phyloP scores from a whole-genome alignment of 768 basidiomycete species.

The Chalciporus piperatus region DNA sequence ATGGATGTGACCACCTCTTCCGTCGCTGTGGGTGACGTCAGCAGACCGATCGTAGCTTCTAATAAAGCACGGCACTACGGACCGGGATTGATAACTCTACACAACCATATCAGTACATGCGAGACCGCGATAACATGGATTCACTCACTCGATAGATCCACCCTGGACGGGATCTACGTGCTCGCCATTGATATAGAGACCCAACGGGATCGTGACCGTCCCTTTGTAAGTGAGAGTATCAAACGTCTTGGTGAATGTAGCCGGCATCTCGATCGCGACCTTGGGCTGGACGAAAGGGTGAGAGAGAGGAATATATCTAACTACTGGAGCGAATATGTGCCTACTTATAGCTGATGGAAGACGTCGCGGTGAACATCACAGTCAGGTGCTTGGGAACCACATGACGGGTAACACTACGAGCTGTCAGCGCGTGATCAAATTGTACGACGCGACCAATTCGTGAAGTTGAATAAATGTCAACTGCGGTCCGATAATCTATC shows the following conservation, averaged over 20 bases:
- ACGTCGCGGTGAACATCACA: neutral
- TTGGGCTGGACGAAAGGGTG: neutral
- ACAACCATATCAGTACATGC: neutral
- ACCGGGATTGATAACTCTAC: constrained; percentile 57
- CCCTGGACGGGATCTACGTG: constrained; percentile 48
- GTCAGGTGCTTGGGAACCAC: neutral
- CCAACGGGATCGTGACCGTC: constrained; percentile 51
- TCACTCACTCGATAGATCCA: constrained; percentile 59
- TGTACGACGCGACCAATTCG: no score
- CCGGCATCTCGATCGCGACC: constrained; percentile 29
- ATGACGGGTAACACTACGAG: neutral
- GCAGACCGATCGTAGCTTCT: neutral
- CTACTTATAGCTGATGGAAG: neutral
- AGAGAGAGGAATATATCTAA: neutral
- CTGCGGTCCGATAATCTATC: no score
- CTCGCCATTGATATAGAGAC: constrained; percentile 65
- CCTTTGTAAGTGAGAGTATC: constrained; percentile 58
- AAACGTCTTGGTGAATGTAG: constrained; percentile 46
- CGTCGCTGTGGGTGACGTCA: constrained; percentile 44
- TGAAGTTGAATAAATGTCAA: no score
- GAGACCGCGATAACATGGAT: neutral
- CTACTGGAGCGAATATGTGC: neutral
- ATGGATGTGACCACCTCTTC: constrained; percentile 61
- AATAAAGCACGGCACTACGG: constrained; percentile 7
- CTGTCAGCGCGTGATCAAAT: neutral